Evolutionary conservation across 1,284 basidiomycete genomes (phyloP).

Genomic region (Chiua sp.): DNA sequence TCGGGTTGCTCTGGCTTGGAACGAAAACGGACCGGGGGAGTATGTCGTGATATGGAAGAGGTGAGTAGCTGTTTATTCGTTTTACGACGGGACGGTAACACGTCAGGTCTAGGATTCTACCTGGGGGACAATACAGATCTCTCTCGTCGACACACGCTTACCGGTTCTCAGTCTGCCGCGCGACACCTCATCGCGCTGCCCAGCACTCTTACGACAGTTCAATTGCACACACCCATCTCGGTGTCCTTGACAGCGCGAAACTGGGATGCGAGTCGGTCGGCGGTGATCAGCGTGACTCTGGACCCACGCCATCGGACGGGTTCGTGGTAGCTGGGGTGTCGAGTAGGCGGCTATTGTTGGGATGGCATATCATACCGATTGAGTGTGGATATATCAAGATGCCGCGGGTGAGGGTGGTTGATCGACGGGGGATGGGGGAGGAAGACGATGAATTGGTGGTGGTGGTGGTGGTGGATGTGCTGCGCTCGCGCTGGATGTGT

Average conservation of each 20-base stretch:
- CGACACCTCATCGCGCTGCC: conserved; percentile 70
- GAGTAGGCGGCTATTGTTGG: conserved; percentile 63
- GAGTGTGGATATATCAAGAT: conserved; percentile 70
- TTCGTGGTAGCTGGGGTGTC: conserved; percentile 78
- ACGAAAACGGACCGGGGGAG: conserved; percentile 59
- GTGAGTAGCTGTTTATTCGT: conserved; percentile 42
- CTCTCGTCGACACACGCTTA: conserved; percentile 59
- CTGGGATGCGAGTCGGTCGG: conserved; percentile 61
- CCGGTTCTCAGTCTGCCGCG: conserved; percentile 62
- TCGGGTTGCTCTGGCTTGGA: conserved; percentile 51
- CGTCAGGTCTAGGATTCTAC: conserved; percentile 30
- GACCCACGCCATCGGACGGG: conserved; percentile 62
- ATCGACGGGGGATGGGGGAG: conserved; percentile 46
- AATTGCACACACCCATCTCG: conserved; percentile 62
- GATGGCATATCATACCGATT: conserved; percentile 71
- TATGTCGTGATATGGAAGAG: conserved; percentile 73
- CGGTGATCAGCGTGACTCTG: conserved; percentile 63
- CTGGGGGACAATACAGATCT: conserved; percentile 45
- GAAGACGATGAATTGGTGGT: conserved; percentile 49
- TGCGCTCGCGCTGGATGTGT: too few species aligned
- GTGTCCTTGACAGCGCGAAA: conserved; percentile 70
- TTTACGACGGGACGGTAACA: background rate
- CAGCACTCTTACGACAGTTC: conserved; percentile 60
- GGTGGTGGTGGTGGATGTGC: conserved; percentile 55
- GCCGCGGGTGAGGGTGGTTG: conserved; percentile 62